Evolutionary conservation across 805 yeast species (phyloP), one percentile per base, ranked within the genome.

Genomic region (Komagataella mondaviorum): DNA sequence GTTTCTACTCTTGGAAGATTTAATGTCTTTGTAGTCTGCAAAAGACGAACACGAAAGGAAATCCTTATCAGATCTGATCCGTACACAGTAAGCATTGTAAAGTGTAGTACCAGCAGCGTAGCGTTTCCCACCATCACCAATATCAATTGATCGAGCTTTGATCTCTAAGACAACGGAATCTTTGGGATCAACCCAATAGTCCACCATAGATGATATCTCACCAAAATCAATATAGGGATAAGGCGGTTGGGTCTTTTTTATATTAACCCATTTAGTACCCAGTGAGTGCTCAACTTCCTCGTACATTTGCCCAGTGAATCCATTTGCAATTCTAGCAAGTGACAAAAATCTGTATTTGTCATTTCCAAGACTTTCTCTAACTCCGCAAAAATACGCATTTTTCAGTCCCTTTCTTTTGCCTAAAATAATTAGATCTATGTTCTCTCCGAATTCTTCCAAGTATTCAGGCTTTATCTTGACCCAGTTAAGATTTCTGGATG

Each of bases 381-480:
- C 62, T 0, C 93, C 96, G 64, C 95, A 85, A 53, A 86, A 71
- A 58, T 76, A 86, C 8, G 88, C 75, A 23, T 81, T 75, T 48
- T 91, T 91, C 20, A 76, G 73, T 0, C 88, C 88, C 16, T 81
- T 80, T 52, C 78, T 81, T 51, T 81, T 83, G 0, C 97, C 99
- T 52, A 90, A 81, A 0, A 91, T 77, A 2, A 81, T 70, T 48
- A 89, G 63, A 63, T 91, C 98, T 55, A 89, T 69, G 59, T 86
- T 85, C 55, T 89, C 96, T 7, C 96, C 96, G 63, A 85, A 85
- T 53, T 84, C 88, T 51, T 81, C 84, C 51, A 89, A 69, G 60
- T 89, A 90, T 57, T 90, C 96, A 0, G 98, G 98, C 63, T 91
- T 91, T 2, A 91, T 77, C 60, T 91, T 91, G 14, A 88, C 70